These are phyloP conservation scores for Euryodendron excelsum DNA, from an alignment of 148 eudicot genomes.

Conservation along the genomic window DNA sequence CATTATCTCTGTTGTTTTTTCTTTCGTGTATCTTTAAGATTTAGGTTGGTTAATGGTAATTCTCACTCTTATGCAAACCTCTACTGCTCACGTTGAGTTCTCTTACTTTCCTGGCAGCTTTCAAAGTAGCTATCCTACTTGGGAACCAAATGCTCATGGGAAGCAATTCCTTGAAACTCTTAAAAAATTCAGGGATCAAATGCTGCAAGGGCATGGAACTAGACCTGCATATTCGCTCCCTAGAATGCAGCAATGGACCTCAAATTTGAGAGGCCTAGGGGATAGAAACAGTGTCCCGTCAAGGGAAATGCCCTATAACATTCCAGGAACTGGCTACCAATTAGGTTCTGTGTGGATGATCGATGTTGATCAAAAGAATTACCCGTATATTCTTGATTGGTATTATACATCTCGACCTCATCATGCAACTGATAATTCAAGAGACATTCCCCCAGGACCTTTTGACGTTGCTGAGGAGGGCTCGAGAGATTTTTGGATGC, in stretches of 20 bases:
- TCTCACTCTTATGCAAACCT: neutral
- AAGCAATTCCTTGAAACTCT: slow-evolving; percentile 60
- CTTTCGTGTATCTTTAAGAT: too few relatives aligned
- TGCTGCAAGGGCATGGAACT: slow-evolving; percentile 31
- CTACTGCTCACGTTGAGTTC: neutral
- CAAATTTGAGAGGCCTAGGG: slow-evolving; percentile 31
- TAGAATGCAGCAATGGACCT: slow-evolving; percentile 38
- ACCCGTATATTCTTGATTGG: slow-evolving; percentile 81
- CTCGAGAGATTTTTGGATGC: slow-evolving; percentile 36
- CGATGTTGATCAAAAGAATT: slow-evolving; percentile 49
- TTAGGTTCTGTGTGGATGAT: slow-evolving; percentile 61
- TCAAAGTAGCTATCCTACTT: slow-evolving; percentile 73
- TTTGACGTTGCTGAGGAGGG: slow-evolving; percentile 32
- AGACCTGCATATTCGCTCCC: slow-evolving; percentile 31
- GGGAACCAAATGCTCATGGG: slow-evolving; percentile 76
- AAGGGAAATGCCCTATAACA: slow-evolving; percentile 35
- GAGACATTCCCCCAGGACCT: slow-evolving; percentile 28
- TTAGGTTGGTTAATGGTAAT: neutral
- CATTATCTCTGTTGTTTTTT: too few relatives aligned
- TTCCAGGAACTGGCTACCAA: slow-evolving; percentile 33
- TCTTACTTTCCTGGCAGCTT: slow-evolving; percentile 50
- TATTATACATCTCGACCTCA: slow-evolving; percentile 59
- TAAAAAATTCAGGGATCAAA: slow-evolving; percentile 59
- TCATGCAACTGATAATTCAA: slow-evolving; percentile 16
- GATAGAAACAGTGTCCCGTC: slow-evolving; percentile 40